Evolutionary conservation across 331 rosid species (phyloP).

Genomic region (Malus hybrid): DNA sequence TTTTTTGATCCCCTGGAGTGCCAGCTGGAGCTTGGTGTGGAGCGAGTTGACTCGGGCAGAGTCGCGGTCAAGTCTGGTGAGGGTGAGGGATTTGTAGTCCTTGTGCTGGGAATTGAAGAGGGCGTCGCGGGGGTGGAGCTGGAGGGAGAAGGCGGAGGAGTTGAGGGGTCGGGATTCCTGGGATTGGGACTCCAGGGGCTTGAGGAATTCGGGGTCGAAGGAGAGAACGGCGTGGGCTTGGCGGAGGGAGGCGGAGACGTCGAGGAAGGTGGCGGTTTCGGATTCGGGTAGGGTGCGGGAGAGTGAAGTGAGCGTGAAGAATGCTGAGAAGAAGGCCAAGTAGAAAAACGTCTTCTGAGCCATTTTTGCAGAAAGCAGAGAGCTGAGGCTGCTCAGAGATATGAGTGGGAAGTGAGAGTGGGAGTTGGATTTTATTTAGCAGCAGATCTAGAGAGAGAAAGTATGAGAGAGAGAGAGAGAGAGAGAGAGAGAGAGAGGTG

Average conservation of each 20-base stretch:
- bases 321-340: conserved; percentile 10
- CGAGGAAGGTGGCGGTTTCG: conserved; percentile 27
- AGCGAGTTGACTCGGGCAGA: conserved; percentile 63
- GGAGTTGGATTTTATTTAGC: neutral
- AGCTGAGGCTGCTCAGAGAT: neutral
- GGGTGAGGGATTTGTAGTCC: conserved; percentile 40
- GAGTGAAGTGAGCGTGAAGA: neutral
- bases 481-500: neutral
- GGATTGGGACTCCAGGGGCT: conserved; percentile 1
- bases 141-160: conserved; percentile 28
- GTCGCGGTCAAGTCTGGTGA: conserved; percentile 61
- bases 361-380: conserved; percentile 8
- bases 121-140: conserved; percentile 51
- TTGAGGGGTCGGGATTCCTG: neutral
- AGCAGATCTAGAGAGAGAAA: neutral
- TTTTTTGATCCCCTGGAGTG: conserved; percentile 17
- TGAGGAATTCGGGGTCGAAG: conserved; percentile 18
- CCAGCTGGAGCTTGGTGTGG: conserved; percentile 33
- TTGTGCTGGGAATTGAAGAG: conserved; percentile 28
- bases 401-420: neutral
- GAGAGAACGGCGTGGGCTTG: conserved; percentile 50
- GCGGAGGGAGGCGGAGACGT: conserved; percentile 44
- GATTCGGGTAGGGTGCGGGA: conserved; percentile 16
- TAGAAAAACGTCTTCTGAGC: conserved; percentile 1
- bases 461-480: neutral